These are phyloP conservation scores for Verticillium longisporum DNA, from an alignment of 2,329 filamentous ascomycete species.

Conservation along the genomic window DNA sequence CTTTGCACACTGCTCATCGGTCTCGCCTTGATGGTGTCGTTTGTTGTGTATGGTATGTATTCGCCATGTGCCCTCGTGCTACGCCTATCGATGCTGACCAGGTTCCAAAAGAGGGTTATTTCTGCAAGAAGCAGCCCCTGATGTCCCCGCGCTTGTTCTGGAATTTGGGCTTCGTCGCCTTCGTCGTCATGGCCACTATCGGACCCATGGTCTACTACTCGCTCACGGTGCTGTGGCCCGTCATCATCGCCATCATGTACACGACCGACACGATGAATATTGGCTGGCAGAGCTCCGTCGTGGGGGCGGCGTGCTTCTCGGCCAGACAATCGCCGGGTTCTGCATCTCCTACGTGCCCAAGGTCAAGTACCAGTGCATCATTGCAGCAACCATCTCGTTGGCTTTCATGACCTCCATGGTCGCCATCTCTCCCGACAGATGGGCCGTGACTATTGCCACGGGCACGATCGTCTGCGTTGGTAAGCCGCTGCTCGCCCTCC, in stretches of 20 bases:
- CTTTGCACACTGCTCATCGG: constrained; percentile 30
- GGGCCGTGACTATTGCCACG: constrained; percentile 23
- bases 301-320: constrained; percentile 32
- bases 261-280: constrained; percentile 27
- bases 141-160: constrained; percentile 35
- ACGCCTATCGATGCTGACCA: background rate
- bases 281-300: constrained; percentile 33
- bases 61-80: background rate
- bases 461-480: constrained; percentile 20
- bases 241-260: constrained; percentile 33
- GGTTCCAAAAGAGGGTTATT: constrained; percentile 22
- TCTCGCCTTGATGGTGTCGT: constrained; percentile 22
- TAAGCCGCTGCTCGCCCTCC: background rate
- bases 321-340: constrained; percentile 28
- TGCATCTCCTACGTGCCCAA: constrained; percentile 27
- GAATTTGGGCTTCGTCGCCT: constrained; percentile 29
- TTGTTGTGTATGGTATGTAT: constrained; percentile 26
- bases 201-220: constrained; percentile 38
- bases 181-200: constrained; percentile 29
- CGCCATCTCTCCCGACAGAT: constrained; percentile 18
- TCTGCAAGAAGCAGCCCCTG: constrained; percentile 28
- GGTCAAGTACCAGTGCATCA: constrained; percentile 26
- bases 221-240: constrained; percentile 36
- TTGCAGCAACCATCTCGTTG: constrained; percentile 20
- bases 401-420: constrained; percentile 25